A percentile compares a stretch with the other conserved stretches of the same genome.
These are phyloP conservation scores for Hortaea werneckii DNA, from an alignment of 2,329 filamentous ascomycete genomes.

Conservation along the genomic window DNA sequence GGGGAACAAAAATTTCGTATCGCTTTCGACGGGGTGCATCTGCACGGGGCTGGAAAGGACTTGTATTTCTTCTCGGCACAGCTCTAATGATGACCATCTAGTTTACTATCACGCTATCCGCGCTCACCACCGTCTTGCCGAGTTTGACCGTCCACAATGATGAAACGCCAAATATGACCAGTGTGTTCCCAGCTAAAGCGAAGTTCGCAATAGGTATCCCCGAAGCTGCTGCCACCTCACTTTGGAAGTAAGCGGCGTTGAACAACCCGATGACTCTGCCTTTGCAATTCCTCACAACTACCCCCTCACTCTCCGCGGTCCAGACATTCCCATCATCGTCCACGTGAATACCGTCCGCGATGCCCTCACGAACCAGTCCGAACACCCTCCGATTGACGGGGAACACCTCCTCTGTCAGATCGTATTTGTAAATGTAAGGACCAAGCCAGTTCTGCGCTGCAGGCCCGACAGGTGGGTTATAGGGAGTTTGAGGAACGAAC, in stretches of 20 bases:
- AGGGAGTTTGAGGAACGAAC: not conserved
- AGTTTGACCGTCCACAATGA: not conserved
- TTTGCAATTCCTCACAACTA: not conserved
- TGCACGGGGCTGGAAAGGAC: too few species aligned
- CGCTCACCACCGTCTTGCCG: not conserved
- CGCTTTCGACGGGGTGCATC: not conserved
- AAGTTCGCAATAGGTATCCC: not conserved
- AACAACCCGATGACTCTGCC: not conserved
- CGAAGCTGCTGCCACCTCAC: not conserved
- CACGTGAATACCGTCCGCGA: constrained; percentile 1
- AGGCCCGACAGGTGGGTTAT: not conserved
- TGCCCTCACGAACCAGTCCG: not conserved
- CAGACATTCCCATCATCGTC: constrained; percentile 2
- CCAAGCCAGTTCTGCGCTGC: not conserved
- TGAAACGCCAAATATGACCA: not conserved
- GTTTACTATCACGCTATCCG: not conserved
- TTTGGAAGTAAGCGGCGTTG: not conserved
- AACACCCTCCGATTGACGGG: not conserved
- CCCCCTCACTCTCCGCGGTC: not conserved
- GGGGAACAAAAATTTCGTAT: not conserved
- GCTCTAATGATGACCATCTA: not conserved
- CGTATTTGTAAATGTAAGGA: constrained; percentile 2
- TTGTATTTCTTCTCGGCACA: too few species aligned
- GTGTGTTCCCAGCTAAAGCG: not conserved
- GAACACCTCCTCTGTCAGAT: not conserved